Evolutionary conservation across 345 rosid genomes (phyloP).

Genomic region (Iberis pinnata): DNA sequence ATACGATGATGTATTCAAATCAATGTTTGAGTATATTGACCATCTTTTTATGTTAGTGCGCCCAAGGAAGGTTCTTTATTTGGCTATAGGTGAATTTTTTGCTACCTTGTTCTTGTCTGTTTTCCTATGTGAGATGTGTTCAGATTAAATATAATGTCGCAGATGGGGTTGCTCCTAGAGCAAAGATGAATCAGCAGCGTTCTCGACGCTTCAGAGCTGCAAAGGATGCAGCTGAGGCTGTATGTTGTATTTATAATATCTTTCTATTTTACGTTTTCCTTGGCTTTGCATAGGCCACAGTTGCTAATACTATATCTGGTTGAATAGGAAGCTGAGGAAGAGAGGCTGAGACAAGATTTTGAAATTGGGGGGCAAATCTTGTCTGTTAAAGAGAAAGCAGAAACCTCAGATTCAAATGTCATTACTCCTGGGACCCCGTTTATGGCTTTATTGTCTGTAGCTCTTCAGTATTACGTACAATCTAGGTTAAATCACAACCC

Average conservation of each 20-base stretch:
- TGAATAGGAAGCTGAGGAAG: slow-evolving; percentile 86
- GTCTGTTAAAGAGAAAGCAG: slow-evolving; percentile 61
- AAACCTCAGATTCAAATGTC: slow-evolving; percentile 88
- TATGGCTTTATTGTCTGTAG: slow-evolving; percentile 84
- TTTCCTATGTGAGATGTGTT: slow-evolving; percentile 1
- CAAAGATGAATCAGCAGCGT: slow-evolving; percentile 99
- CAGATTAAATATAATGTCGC: slow-evolving; percentile 20
- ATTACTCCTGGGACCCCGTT: slow-evolving; percentile 96
- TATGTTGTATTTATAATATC: slow-evolving; percentile 34
- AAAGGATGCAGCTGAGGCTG: slow-evolving; percentile 93
- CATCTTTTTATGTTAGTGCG: slow-evolving; percentile 83
- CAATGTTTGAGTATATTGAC: slow-evolving; percentile 85
- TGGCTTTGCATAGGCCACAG: slow-evolving; percentile 11
- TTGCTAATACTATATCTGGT: slow-evolving; percentile 7
- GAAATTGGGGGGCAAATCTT: slow-evolving; percentile 56
- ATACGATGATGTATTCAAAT: slow-evolving; percentile 84
- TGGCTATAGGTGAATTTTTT: slow-evolving; percentile 75
- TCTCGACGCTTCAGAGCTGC: slow-evolving; percentile 93
- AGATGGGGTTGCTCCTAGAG: slow-evolving; percentile 99
- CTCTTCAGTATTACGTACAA: slow-evolving; percentile 84
- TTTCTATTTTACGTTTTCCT: slow-evolving; percentile 2
- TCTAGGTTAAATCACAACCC: slow-evolving; percentile 72
- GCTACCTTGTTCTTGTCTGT: slow-evolving; percentile 5
- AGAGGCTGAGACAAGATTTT: slow-evolving; percentile 70
- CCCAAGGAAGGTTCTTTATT: slow-evolving; percentile 86